phyloP scores from a whole-genome alignment of 139 green algal genomes.

The Closterium sp. region DNA sequence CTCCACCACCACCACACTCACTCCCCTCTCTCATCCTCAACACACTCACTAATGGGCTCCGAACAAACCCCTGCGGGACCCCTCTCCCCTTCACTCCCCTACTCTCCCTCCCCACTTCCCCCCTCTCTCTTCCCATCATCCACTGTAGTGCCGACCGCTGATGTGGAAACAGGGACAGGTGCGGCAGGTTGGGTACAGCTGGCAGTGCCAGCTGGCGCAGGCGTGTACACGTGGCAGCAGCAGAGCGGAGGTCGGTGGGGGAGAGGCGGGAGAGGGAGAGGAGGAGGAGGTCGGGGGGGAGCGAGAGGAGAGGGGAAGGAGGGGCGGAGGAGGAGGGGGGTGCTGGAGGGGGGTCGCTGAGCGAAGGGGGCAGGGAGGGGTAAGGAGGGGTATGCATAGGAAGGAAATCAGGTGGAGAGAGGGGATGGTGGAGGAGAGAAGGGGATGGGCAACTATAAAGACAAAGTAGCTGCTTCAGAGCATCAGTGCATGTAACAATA shows the following conservation, averaged over 20 bases:
- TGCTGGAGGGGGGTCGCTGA: neutral
- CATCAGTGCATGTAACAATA: too few species aligned
- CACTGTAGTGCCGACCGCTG: slow-evolving; percentile 34
- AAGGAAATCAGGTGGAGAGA: neutral
- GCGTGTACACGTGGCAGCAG: neutral
- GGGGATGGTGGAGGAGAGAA: neutral
- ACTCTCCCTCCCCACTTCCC: neutral
- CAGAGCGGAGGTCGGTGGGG: neutral
- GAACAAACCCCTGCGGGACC: slow-evolving; percentile 1
- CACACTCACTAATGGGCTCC: slow-evolving; percentile 15
- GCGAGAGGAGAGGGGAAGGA: neutral
- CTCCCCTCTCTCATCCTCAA: slow-evolving; percentile 52
- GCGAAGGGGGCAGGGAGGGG: too few species aligned
- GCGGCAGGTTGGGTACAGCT: neutral
- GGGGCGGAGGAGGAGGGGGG: neutral
- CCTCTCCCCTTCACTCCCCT: too few species aligned
- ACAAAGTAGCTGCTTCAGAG: too few species aligned
- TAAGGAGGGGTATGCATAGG: too few species aligned
- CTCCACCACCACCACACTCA: slow-evolving; percentile 66
- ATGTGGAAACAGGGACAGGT: slow-evolving; percentile 38
- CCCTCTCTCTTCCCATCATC: slow-evolving; percentile 61
- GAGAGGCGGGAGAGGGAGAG: slow-evolving; percentile 6
- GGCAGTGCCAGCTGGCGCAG: neutral
- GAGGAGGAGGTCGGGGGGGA: slow-evolving; percentile 3
- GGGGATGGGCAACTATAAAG: too few species aligned